These are phyloP conservation scores for Oryza coarctata DNA, from an alignment of 176 grass and related monocot genomes.

Conservation along the genomic window DNA sequence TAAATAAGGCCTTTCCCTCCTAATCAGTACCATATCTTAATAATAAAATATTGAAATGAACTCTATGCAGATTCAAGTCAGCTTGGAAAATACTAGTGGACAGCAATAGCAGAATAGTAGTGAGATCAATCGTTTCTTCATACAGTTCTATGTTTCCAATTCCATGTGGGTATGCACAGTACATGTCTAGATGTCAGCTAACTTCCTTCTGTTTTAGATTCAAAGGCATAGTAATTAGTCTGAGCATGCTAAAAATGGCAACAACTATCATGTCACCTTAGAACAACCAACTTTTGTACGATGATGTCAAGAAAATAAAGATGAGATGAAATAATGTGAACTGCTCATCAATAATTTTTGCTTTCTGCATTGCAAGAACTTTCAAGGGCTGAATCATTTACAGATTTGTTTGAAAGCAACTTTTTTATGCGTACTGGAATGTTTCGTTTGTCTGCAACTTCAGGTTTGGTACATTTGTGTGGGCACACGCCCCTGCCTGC, in stretches of 20 bases:
- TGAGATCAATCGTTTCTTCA: neutral
- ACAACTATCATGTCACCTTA: neutral
- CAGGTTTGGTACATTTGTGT: conserved; percentile 31
- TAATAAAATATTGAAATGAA: neutral
- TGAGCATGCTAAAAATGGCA: neutral
- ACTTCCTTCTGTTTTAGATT: neutral
- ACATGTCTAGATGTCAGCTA: neutral
- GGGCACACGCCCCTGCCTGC: conserved; percentile 20
- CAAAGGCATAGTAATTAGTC: neutral
- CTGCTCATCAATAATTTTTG: neutral
- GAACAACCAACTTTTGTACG: neutral
- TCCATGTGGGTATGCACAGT: neutral
- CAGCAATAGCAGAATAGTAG: neutral
- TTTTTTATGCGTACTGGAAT: neutral
- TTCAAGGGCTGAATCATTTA: conserved; percentile 18
- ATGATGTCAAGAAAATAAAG: neutral
- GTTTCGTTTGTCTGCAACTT: conserved; percentile 16
- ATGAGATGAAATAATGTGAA: neutral
- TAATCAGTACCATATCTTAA: neutral
- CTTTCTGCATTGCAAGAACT: neutral
- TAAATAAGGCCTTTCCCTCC: neutral
- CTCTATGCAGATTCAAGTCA: too few relatives aligned
- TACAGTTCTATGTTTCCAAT: neutral
- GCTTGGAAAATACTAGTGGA: neutral
- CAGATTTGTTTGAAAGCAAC: conserved; percentile 29